phyloP scores from a whole-genome alignment of 2,329 filamentous ascomycete genomes.

The Aureobasidium sp. region DNA sequence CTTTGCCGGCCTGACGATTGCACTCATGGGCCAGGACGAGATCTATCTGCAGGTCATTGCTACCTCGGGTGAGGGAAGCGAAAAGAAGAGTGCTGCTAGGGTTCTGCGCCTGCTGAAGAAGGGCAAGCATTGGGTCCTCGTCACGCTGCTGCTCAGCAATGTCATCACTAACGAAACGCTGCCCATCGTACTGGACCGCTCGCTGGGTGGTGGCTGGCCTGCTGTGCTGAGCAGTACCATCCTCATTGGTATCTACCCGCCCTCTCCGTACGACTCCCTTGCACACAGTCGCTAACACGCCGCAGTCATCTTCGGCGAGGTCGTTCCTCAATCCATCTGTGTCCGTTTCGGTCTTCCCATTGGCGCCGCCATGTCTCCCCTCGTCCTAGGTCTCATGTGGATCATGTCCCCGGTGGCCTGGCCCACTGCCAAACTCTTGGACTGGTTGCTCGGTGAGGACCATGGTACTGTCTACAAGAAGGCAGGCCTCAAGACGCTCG shows the following conservation, averaged over 20 bases:
- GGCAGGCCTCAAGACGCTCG: constrained; percentile 89
- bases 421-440: constrained; percentile 91
- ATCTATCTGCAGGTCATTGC: constrained; percentile 95
- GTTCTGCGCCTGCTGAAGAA: constrained; percentile 73
- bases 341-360: constrained; percentile 94
- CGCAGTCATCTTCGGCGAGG: constrained; percentile 92
- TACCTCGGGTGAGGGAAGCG: constrained; percentile 72
- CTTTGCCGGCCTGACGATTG: constrained; percentile 90
- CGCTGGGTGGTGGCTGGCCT: constrained; percentile 86
- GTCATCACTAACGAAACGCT: constrained; percentile 97
- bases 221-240: constrained; percentile 90
- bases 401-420: constrained; percentile 81
- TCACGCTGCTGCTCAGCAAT: constrained; percentile 87
- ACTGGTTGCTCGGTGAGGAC: constrained; percentile 85
- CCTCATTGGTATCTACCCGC: constrained; percentile 64
- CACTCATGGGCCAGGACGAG: constrained; percentile 77
- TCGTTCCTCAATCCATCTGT: constrained; percentile 91
- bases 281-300: constrained; percentile 16
- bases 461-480: constrained; percentile 98
- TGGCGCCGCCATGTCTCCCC: constrained; percentile 84
- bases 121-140: constrained; percentile 97
- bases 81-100: constrained; percentile 74
- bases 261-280: background rate
- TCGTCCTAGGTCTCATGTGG: constrained; percentile 86
- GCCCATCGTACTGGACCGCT: constrained; percentile 89